Evolutionary conservation across 768 basidiomycete genomes (phyloP), one percentile per base, ranked within the genome.

Genomic region (Pleurotus giganteus): DNA sequence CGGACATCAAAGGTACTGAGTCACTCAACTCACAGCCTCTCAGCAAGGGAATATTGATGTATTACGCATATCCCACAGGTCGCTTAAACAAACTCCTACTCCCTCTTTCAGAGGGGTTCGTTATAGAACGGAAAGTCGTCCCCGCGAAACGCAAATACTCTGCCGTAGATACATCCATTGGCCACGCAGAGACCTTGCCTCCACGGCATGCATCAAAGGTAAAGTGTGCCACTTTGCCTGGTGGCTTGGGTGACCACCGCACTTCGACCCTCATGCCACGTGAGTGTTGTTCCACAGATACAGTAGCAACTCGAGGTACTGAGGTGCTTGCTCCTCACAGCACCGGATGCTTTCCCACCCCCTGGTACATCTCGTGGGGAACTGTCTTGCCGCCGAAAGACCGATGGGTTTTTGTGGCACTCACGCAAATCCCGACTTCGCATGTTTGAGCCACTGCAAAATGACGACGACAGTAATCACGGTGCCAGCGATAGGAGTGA

Each of bases 41-140:
- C 12, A 19, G 7, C 7, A 39, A 36, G 34, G 34, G 31, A 26
- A 21, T 21, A 45, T 17, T 53, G 21, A 53, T 17, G 11, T 23
- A 27, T 29, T 21, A 9, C 26, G 23, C 6, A 17, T 44, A 27
- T n/a, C 45, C 13, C 15, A 6, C 59, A 75, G 74, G 52, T 46
- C 71, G 72, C 31, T 58, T 69, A 29, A 64, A 61, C 44, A 63
- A 63, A 28, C 61, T 76, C 49, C 63, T 77, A 3, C 65, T 71
- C 50, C 74, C 74, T 26, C 60, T 70, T 50, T 71, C 68, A 12
- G 65, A 68, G 53, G 61, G 53, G 13, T 69, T 72, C 52, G 57
- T 58, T 23, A 65, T 69, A 17, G 46, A 31, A 50, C 53, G 60
- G 51, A 61, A 50, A 34, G 21, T 51, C 9, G 53, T 19, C n/a